Evolutionary conservation across 2,329 filamentous ascomycete species (phyloP).

Genomic region (Talaromyces amestolkiae): DNA sequence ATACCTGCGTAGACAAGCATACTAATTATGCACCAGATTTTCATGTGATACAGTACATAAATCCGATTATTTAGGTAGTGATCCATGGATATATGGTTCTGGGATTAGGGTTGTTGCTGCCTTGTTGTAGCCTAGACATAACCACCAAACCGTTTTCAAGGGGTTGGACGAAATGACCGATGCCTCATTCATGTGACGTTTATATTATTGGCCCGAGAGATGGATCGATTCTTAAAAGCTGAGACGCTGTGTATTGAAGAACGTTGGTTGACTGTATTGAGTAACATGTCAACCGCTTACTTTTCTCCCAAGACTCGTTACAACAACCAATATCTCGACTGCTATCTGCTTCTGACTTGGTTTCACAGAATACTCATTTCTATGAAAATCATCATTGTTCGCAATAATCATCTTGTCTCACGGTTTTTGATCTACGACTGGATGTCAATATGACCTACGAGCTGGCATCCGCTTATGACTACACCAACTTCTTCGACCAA

Average conservation of each 20-base stretch:
- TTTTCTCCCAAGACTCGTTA: neutral
- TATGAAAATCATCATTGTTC: neutral
- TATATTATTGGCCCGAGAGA: neutral
- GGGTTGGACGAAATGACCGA: neutral
- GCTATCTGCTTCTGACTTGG: neutral
- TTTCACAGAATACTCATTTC: neutral
- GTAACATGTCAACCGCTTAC: neutral
- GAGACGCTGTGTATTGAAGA: neutral
- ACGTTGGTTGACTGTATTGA: neutral
- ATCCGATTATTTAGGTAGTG: no score
- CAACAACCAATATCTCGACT: neutral
- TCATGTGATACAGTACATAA: no score
- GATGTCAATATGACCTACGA: conserved; percentile 1
- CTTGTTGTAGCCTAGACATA: conserved; percentile 8
- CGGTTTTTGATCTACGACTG: neutral
- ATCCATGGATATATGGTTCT: neutral
- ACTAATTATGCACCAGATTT: no score
- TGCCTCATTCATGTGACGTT: neutral
- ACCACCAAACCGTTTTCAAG: neutral
- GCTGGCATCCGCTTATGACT: neutral
- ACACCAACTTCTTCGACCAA: conserved; percentile 48
- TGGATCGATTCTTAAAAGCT: neutral
- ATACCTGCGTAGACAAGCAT: neutral
- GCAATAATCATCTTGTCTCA: neutral
- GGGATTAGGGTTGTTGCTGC: conserved; percentile 2